These are phyloP conservation scores for Inga oerstediana DNA, from an alignment of 306 rosid species.

Conservation along the genomic window DNA sequence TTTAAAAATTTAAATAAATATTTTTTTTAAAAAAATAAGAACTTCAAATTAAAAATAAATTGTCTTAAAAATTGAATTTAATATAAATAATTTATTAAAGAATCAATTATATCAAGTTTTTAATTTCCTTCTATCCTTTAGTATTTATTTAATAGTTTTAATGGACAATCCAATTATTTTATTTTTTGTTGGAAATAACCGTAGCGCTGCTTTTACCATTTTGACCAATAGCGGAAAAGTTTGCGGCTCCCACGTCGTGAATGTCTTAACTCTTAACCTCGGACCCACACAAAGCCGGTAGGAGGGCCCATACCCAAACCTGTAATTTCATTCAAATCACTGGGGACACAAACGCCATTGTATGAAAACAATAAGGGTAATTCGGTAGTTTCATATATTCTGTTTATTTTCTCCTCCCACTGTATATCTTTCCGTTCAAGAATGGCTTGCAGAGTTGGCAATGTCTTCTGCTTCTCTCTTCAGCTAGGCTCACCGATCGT, in stretches of 20 bases:
- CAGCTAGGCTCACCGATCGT: constrained; percentile 48
- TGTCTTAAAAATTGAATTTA: neutral
- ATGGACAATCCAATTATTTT: no score
- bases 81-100: neutral
- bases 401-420: neutral
- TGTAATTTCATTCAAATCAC: constrained; percentile 30
- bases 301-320: constrained; percentile 18
- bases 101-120: no score
- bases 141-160: no score
- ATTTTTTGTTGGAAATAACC: no score
- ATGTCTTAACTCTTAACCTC: neutral
- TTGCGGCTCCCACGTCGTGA: constrained; percentile 36
- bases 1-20: neutral
- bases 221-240: constrained; percentile 32
- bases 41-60: neutral
- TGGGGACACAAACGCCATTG: constrained; percentile 39
- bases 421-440: constrained; percentile 49
- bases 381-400: neutral
- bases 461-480: constrained; percentile 52
- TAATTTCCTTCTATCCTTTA: no score
- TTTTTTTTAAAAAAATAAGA: no score
- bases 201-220: constrained; percentile 28
- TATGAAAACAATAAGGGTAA: constrained; percentile 4
- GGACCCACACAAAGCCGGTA: constrained; percentile 12
- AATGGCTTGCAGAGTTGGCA: constrained; percentile 98